These are phyloP conservation scores for Daldinia grandis DNA, from an alignment of 495 filamentous ascomycete species.

Conservation along the genomic window DNA sequence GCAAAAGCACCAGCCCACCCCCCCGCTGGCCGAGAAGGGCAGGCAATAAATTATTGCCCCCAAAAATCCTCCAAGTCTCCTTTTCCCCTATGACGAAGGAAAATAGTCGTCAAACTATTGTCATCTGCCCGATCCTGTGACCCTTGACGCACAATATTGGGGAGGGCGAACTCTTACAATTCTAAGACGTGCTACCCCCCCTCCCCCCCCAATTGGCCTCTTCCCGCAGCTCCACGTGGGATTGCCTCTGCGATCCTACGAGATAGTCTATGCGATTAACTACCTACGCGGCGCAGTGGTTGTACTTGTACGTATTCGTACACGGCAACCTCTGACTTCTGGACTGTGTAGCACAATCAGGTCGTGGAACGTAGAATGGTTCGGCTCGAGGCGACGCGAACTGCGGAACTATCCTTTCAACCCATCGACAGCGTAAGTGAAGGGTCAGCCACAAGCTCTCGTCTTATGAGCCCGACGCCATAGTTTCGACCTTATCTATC, in stretches of 20 bases:
- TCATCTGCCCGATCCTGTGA: constrained; percentile 39
- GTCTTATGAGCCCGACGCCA: not conserved
- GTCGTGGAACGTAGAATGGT: constrained; percentile 20
- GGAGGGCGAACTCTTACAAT: constrained; percentile 13
- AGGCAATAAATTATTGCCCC: constrained; percentile 16
- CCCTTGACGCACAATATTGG: constrained; percentile 25
- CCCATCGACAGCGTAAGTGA: constrained; percentile 14
- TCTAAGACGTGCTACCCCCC: constrained; percentile 14
- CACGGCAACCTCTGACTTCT: not conserved
- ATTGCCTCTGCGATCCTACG: constrained; percentile 35
- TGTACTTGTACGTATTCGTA: constrained; percentile 23
- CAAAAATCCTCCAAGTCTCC: constrained; percentile 33
- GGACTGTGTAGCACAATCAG: constrained; percentile 23
- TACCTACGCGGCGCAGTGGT: constrained; percentile 2
- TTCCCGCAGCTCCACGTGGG: constrained; percentile 32
- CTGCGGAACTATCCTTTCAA: constrained; percentile 23
- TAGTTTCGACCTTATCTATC: not conserved
- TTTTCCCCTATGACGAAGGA: constrained; percentile 16
- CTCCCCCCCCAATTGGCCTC: constrained; percentile 31
- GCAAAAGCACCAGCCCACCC: constrained; percentile 18
- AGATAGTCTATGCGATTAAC: constrained; percentile 26
- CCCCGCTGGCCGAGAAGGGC: constrained; percentile 13
- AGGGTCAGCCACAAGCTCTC: not conserved
- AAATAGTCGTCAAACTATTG: constrained; percentile 14
- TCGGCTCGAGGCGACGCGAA: constrained; percentile 24